These are phyloP conservation scores for Volvox reticuliferus DNA, from an alignment of 139 green algal genomes.

Conservation along the genomic window DNA sequence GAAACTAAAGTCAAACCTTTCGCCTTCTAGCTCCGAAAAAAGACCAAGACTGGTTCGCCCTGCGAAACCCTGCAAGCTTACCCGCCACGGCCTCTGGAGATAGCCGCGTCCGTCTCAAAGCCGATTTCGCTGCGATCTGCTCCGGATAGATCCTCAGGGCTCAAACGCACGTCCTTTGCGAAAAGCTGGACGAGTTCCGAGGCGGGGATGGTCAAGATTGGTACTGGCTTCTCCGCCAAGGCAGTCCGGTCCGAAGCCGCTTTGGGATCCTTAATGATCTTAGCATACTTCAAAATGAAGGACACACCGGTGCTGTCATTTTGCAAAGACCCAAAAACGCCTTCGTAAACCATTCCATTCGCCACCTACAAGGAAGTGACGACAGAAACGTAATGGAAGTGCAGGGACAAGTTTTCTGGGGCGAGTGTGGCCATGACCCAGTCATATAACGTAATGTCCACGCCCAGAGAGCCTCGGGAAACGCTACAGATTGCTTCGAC, in stretches of 20 bases:
- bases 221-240: constrained; percentile 60
- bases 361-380: constrained; percentile 57
- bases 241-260: constrained; percentile 19
- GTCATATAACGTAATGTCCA: not conserved
- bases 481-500: not conserved
- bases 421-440: not conserved
- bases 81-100: constrained; percentile 74
- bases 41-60: too few species aligned
- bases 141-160: constrained; percentile 66
- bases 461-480: too few species aligned
- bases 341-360: constrained; percentile 76
- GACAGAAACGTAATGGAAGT: too few species aligned
- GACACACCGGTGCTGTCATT: constrained; percentile 26
- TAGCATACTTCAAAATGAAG: constrained; percentile 76
- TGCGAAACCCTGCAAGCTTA: constrained; percentile 42
- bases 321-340: constrained; percentile 75
- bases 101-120: constrained; percentile 86
- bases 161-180: constrained; percentile 80
- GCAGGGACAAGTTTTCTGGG: too few species aligned
- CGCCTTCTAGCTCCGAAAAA: too few species aligned
- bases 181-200: constrained; percentile 68
- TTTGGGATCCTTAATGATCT: constrained; percentile 56
- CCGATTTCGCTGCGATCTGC: constrained; percentile 57
- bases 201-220: constrained; percentile 57
- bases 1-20: too few species aligned